Evolutionary conservation across 495 filamentous ascomycete genomes (phyloP), one percentile per base, ranked within the genome.

Genomic region (Xeromyces bisporus): DNA sequence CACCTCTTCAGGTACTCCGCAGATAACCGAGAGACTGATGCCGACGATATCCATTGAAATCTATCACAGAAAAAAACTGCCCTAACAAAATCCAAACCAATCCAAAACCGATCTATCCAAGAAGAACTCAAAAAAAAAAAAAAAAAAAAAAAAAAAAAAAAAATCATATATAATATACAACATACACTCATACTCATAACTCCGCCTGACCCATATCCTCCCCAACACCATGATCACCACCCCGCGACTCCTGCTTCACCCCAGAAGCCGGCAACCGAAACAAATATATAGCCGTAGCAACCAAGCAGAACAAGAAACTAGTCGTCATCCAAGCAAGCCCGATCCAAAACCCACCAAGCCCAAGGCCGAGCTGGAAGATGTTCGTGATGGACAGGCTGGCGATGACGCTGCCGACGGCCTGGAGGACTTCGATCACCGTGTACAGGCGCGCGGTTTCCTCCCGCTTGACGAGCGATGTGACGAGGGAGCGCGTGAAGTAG

Each of bases 361-460:
- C 38, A 31, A 72, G 29, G 1, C 70, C 71, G 3, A 55, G 28
- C 28, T 63, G 59, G 37, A 77, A 74, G 14, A 64, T 55, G 18
- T 50, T 50, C 0, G 71, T 72, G 32, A 73, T 53, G 0, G 65
- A 44, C 0, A 70, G 48, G 10, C 66, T 66, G 2, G 63, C 69
- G 15, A 66, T 50, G 14, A 75, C 55, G n/a, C 54, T 56, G 9
- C 69, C 67, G 14, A 67, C 29, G 0, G 64, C 63, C 38, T 75
- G 69, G 9, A 69, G 37, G 7, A 74, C 60, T 36, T 62, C 65
- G 30, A 75, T 62, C 20, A 73, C 50, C 0, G 64, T 67, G 34
- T 67, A 73, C 9, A 73, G 43, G 2, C 69, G 54, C 6, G 70
- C 69, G 0, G 67, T 68, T 31, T 72, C 59, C 10, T 67, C 52